Percentiles rank a stretch among this genome's conserved stretches.
Conservation (phyloP, 1,284 basidiomycete genomes). For the Golubevia pallescens region DNA sequence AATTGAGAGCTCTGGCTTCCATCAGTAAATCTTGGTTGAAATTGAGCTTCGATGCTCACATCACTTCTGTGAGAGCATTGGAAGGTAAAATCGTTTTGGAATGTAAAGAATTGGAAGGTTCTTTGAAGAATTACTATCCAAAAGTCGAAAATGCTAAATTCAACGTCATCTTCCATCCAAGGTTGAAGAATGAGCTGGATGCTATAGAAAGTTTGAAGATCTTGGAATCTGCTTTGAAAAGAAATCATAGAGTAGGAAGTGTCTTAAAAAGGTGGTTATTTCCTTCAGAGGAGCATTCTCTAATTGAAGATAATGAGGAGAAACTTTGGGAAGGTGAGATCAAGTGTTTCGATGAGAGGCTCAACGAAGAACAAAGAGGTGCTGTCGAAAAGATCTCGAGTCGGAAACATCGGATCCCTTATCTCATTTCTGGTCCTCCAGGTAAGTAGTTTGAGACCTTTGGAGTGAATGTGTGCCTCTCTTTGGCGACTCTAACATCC, state of each 20-base stretch:
- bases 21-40: constrained; percentile 5
- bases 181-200: background rate
- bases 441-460: constrained; percentile 4
- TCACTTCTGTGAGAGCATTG: constrained; percentile 1
- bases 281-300: constrained; percentile 2
- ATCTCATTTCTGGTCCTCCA: constrained; percentile 32
- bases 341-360: constrained; percentile 3
- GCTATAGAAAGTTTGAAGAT: background rate
- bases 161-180: constrained; percentile 8
- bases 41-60: constrained; percentile 8
- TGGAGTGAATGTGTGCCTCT: background rate
- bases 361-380: constrained; percentile 13
- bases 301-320: background rate
- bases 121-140: constrained; percentile 2
- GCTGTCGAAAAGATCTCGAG: constrained; percentile 40
- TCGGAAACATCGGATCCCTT: constrained; percentile 26
- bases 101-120: constrained; percentile 5
- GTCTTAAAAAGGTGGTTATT: constrained; percentile 12
- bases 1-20: constrained; percentile 7
- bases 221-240: background rate
- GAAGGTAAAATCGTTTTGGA: constrained; percentile 6
- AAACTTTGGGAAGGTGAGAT: background rate
- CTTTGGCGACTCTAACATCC: background rate
- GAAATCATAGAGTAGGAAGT: constrained; percentile 2
- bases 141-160: constrained; percentile 8